Base-by-base conservation (phyloP, 1,284 basidiomycete genomes). In the Thelephora terrestris region DNA sequence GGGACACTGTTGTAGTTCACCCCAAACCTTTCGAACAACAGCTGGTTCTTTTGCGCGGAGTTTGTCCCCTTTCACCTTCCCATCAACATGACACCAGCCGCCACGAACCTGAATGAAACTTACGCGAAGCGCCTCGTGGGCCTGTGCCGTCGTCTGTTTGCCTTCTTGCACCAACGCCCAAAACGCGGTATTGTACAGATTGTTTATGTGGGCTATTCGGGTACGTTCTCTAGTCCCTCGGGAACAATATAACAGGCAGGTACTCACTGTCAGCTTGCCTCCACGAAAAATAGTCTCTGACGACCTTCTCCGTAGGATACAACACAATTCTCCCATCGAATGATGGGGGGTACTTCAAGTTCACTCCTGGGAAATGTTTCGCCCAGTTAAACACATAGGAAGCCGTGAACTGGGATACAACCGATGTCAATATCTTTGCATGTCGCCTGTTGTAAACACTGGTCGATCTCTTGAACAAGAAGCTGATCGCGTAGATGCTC, bases 261-360 rank as follows among this genome's bases (percentile, higher is more conserved):
- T 7, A 73, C 89, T 59, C 61, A 94, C 92, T 95, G 64, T 98
- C 95, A 0, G 85, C 89, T 62, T 97, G 95, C 54, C 95, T 71
- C 94, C 95, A 99, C 0, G 88, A 69, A 64, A 98, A 96, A 62
- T 99, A 99, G 62, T 99, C 95, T 6, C 82, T 75, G 3, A 96
- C 73, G 53, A 89, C 81, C 49, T 73, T 72, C 32, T 71, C 71
- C 1, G 70, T 71, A 0, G 95, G 92, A 64, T 98, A 98, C 21
- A 91, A 63, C 0, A 97, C 79, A 46, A 96, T 79, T 36, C 93
- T 75, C 0, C 91, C 92, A 63, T 98, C 95, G 60, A 99, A 99
- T 0, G 85, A 87, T 0, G 95, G 95, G 0, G 92, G 84, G 54
- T 91, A 89, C 46, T 73, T 67, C 5, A 98, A 69, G 1, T 76